Evolutionary conservation across 768 basidiomycete species (phyloP).

Genomic region (Termitomyces sp.): DNA sequence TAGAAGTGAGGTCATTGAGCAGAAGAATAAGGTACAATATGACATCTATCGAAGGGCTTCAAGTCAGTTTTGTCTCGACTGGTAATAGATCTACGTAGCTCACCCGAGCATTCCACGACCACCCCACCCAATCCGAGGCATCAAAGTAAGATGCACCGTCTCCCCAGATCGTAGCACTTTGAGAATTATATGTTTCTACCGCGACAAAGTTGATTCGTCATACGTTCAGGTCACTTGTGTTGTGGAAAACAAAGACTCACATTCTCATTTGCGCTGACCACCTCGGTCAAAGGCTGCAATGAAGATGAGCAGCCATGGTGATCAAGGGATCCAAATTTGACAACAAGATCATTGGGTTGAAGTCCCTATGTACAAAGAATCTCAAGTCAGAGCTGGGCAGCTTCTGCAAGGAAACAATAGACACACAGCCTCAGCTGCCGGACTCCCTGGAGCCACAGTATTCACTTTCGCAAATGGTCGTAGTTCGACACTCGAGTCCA

Average conservation of each 20-base stretch:
- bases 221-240: not conserved
- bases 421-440: constrained; percentile 76
- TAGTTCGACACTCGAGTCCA: constrained; percentile 9
- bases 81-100: constrained; percentile 19
- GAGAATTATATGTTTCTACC: constrained; percentile 57
- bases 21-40: constrained; percentile 51
- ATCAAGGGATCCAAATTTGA: constrained; percentile 70
- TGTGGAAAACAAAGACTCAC: constrained; percentile 43
- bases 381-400: not conserved
- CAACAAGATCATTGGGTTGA: constrained; percentile 62
- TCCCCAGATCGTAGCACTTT: constrained; percentile 51
- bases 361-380: constrained; percentile 53
- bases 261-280: constrained; percentile 79
- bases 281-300: constrained; percentile 64
- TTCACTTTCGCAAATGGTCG: constrained; percentile 80
- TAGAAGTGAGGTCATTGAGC: constrained; percentile 8
- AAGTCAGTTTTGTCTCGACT: constrained; percentile 1
- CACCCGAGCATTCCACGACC: constrained; percentile 85
- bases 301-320: constrained; percentile 45
- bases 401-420: not conserved
- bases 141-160: constrained; percentile 49
- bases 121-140: constrained; percentile 78
- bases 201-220: not conserved
- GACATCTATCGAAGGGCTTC: constrained; percentile 40
- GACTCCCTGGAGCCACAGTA: constrained; percentile 74